Conservation (phyloP, 345 rosid genomes). For the Salix suchowensis region DNA sequence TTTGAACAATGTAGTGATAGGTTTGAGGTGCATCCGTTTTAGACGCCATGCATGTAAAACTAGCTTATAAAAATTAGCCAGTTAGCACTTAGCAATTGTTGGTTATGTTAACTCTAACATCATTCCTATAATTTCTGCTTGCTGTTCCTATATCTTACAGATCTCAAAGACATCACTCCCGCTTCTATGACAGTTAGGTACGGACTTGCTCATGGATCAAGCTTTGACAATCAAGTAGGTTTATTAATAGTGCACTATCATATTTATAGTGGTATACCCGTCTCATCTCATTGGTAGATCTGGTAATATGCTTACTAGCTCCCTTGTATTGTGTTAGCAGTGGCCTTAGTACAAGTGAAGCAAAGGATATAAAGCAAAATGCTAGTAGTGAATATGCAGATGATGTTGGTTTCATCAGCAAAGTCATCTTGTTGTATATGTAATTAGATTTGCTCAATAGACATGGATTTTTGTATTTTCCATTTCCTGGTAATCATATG, state of each 20-base stretch:
- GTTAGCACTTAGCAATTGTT: not conserved
- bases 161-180: constrained; percentile 69
- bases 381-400: constrained; percentile 5
- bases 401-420: constrained; percentile 10
- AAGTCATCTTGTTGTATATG: constrained; percentile 18
- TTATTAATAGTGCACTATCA: not conserved
- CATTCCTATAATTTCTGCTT: constrained; percentile 3
- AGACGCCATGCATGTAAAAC: not conserved
- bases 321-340: constrained; percentile 14
- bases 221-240: not conserved
- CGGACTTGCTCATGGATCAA: not conserved
- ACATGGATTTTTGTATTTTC: constrained; percentile 9
- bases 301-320: not conserved
- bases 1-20: not conserved
- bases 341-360: constrained; percentile 1
- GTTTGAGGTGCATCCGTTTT: not conserved
- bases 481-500: constrained; percentile 1
- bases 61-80: not conserved
- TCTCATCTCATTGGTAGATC: too few species aligned
- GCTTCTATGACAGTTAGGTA: constrained; percentile 68
- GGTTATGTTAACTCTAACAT: not conserved
- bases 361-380: constrained; percentile 1
- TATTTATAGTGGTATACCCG: too few species aligned
- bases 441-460: constrained; percentile 18
- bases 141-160: constrained; percentile 35